Percentiles rank a stretch among this genome's conserved stretches.
Evolutionary conservation across 306 rosid species (phyloP).

Genomic region (Mucuna pruriens): DNA sequence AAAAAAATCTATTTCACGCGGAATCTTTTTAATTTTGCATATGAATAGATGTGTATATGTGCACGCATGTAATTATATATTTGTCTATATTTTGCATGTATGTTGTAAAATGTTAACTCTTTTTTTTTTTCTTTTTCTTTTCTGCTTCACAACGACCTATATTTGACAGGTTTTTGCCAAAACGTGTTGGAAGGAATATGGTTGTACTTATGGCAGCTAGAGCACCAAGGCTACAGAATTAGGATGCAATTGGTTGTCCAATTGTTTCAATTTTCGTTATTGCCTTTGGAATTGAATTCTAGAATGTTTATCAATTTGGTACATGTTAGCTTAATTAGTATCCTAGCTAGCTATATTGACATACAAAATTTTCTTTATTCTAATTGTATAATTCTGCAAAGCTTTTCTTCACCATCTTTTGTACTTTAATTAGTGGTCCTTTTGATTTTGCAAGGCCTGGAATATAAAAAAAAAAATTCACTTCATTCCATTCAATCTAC

Average conservation of each 20-base stretch:
- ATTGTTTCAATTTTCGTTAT: constrained; percentile 44
- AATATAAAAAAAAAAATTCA: neutral
- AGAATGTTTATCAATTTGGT: neutral
- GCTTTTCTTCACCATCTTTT: neutral
- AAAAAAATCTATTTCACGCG: neutral
- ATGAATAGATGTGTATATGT: neutral
- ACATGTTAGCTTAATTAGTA: neutral
- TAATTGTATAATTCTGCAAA: neutral
- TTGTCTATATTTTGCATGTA: neutral
- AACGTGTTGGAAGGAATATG: constrained; percentile 53
- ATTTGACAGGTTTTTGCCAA: constrained; percentile 52
- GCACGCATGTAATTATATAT: neutral
- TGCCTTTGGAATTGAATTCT: neutral
- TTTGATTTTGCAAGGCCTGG: neutral
- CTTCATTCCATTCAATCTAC: neutral
- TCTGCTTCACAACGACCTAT: neutral
- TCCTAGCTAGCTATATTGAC: neutral
- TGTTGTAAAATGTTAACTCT: neutral
- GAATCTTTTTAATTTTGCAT: neutral
- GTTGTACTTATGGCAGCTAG: constrained; percentile 71
- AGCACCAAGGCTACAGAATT: constrained; percentile 63
- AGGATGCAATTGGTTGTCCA: constrained; percentile 60
- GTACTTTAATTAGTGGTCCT: neutral
- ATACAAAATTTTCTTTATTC: neutral
- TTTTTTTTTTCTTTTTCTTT: neutral